These are phyloP conservation scores for Podaxis pistillaris DNA, from an alignment of 768 basidiomycete species.

Conservation along the genomic window DNA sequence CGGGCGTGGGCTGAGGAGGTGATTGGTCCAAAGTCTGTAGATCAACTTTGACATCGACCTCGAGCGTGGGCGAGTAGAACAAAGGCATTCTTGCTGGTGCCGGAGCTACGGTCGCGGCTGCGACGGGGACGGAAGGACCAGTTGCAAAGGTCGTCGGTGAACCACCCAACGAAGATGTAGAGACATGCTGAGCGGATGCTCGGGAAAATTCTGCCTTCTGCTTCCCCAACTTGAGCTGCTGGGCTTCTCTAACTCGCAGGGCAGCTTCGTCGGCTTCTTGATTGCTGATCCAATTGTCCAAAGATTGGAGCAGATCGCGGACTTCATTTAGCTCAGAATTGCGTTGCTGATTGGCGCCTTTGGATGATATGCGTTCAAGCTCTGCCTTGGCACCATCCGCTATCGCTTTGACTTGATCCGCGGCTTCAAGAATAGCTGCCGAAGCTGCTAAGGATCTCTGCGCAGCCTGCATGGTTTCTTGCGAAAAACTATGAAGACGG, in stretches of 20 bases:
- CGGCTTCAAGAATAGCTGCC: not conserved
- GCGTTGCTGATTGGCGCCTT: not conserved
- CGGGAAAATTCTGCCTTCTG: not conserved
- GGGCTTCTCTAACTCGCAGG: not conserved
- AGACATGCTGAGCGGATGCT: not conserved
- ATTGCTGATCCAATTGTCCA: constrained; percentile 1
- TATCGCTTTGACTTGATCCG: constrained; percentile 4
- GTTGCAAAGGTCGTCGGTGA: not conserved
- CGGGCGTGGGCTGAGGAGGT: not conserved
- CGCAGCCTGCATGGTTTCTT: not conserved
- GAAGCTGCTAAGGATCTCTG: not conserved
- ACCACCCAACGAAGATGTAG: not conserved
- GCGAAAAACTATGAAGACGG: not conserved
- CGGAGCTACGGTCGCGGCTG: not conserved
- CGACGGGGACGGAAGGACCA: not conserved
- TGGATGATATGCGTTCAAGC: constrained; percentile 9
- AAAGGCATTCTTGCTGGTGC: not conserved
- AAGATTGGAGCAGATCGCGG: not conserved
- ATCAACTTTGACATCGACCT: constrained; percentile 9
- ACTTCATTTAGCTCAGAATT: constrained; percentile 1
- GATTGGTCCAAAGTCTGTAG: not conserved
- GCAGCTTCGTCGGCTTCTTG: constrained; percentile 9
- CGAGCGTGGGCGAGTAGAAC: constrained; percentile 8
- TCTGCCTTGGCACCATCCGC: constrained; percentile 13
- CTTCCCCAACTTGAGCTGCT: constrained; percentile 3